Conservation (phyloP, 169 alveolate species). For the Plasmodium malariae region DNA sequence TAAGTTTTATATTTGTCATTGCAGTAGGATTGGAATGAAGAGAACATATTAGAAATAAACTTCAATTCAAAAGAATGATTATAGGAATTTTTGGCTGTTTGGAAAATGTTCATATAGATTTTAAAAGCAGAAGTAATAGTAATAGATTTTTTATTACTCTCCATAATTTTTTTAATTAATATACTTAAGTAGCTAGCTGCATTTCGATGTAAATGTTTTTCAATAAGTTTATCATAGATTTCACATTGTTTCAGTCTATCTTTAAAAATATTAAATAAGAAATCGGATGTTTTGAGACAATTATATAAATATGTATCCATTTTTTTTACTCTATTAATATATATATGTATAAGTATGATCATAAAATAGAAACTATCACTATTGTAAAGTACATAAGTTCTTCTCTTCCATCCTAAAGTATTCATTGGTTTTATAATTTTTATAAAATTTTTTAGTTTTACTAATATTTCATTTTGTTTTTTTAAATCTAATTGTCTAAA, state of each 20-base stretch:
- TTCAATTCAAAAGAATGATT: constrained; percentile 52
- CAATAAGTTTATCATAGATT: constrained; percentile 55
- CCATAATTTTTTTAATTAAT: constrained; percentile 60
- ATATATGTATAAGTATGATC: constrained; percentile 49
- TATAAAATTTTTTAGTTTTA: constrained; percentile 34
- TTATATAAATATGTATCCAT: constrained; percentile 63
- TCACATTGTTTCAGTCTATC: constrained; percentile 64
- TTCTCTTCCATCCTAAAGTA: constrained; percentile 58
- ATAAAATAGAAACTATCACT: constrained; percentile 50
- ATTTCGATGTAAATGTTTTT: constrained; percentile 60
- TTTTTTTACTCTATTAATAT: constrained; percentile 49
- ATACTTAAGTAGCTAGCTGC: constrained; percentile 70
- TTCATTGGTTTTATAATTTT: constrained; percentile 42
- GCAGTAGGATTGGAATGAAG: constrained; percentile 61
- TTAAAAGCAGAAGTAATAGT: constrained; percentile 20
- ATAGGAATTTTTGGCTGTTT: constrained; percentile 40
- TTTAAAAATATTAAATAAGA: constrained; percentile 40
- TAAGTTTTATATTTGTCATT: constrained; percentile 63
- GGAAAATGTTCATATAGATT: constrained; percentile 37
- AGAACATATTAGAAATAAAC: constrained; percentile 38
- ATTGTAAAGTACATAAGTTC: constrained; percentile 61
- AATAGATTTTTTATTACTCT: constrained; percentile 52
- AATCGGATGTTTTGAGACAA: constrained; percentile 60
- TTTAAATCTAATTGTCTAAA: constrained; percentile 67
- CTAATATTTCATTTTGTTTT: constrained; percentile 61